phyloP scores from a whole-genome alignment of 345 rosid species.

The Citrus australasica region DNA sequence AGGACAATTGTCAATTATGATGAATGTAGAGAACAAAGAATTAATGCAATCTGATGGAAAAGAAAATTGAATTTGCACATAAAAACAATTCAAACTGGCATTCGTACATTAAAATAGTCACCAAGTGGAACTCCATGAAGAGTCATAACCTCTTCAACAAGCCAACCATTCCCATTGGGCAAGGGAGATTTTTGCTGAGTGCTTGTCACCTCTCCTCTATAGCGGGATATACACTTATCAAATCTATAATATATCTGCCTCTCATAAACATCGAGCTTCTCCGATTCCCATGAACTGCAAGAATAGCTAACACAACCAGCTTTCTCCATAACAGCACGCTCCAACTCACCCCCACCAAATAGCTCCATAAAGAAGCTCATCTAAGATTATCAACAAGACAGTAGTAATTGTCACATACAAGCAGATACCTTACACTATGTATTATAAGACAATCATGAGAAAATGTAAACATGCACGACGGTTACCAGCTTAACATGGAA shows the following conservation, averaged over 20 bases:
- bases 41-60: neutral
- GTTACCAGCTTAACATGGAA: neutral
- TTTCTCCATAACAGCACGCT: conserved; percentile 80
- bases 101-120: conserved; percentile 73
- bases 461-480: neutral
- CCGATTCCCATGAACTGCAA: conserved; percentile 85
- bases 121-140: conserved; percentile 93
- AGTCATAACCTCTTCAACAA: conserved; percentile 87
- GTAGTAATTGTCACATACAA: conserved; percentile 7
- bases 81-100: neutral
- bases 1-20: neutral
- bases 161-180: conserved; percentile 69
- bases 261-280: conserved; percentile 69
- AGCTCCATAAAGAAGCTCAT: conserved; percentile 65
- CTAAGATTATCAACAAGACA: conserved; percentile 36
- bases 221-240: conserved; percentile 69
- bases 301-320: conserved; percentile 85
- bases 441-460: neutral
- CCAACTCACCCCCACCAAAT: conserved; percentile 80
- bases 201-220: conserved; percentile 93
- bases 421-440: neutral
- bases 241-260: conserved; percentile 83
- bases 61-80: neutral
- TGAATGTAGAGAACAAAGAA: neutral
- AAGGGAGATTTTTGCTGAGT: conserved; percentile 78